These are phyloP conservation scores for Ophiognomonia clavigignenti-juglandacearum DNA, from an alignment of 2,329 filamentous ascomycete species.

Conservation along the genomic window DNA sequence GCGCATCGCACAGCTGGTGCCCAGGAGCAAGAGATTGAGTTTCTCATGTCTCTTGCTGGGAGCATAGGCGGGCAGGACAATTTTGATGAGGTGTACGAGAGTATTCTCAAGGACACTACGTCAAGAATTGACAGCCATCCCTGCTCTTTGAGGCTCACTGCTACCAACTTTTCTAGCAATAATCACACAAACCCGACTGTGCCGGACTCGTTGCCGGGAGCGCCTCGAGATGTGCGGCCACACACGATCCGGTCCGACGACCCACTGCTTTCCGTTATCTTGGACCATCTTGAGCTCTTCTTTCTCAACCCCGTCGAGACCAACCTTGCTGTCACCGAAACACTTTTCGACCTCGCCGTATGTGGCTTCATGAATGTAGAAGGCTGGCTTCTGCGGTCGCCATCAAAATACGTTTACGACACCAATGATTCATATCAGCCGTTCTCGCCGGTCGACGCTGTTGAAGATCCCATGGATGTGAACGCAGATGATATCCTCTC, in stretches of 20 bases:
- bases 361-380: conserved; percentile 83
- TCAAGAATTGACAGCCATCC: conserved; percentile 66
- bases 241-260: conserved; percentile 61
- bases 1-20: conserved; percentile 65
- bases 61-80: conserved; percentile 63
- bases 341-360: conserved; percentile 73
- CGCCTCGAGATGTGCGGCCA: conserved; percentile 53
- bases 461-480: conserved; percentile 25
- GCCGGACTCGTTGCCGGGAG: conserved; percentile 52
- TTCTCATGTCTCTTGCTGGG: conserved; percentile 64
- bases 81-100: conserved; percentile 69
- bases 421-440: conserved; percentile 30
- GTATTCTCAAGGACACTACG: conserved; percentile 66
- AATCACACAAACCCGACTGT: conserved; percentile 53
- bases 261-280: conserved; percentile 58
- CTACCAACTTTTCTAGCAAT: conserved; percentile 52
- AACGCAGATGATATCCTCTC: conserved; percentile 8
- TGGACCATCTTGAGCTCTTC: conserved; percentile 72
- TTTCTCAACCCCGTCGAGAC: conserved; percentile 88
- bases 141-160: conserved; percentile 66
- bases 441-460: conserved; percentile 19
- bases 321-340: conserved; percentile 82
- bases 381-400: conserved; percentile 81
- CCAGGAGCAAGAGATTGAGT: conserved; percentile 69
- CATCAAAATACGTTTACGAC: conserved; percentile 56